These are phyloP conservation scores for Ustilago trichophora DNA, from an alignment of 1,284 basidiomycete genomes.

Conservation along the genomic window DNA sequence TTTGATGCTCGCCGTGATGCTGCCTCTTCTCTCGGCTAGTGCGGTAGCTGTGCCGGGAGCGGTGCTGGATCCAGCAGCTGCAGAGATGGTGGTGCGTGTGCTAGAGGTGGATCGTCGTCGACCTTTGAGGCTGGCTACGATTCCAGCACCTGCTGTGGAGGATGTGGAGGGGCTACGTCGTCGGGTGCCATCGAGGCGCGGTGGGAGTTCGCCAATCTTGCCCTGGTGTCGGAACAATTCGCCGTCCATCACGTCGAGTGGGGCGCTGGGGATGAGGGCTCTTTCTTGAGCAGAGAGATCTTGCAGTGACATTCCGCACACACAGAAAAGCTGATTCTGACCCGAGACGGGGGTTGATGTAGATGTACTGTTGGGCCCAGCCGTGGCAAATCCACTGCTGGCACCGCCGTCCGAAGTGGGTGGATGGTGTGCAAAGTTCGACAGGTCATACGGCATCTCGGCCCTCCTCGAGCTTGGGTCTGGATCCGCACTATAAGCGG, in stretches of 20 bases:
- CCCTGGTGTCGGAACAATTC: constrained; percentile 50
- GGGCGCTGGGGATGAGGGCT: constrained; percentile 54
- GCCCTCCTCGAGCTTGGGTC: constrained; percentile 28
- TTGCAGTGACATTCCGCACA: constrained; percentile 63
- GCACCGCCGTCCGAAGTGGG: constrained; percentile 8
- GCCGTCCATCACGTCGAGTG: constrained; percentile 46
- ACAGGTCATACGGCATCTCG: constrained; percentile 56
- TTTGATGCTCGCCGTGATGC: constrained; percentile 33
- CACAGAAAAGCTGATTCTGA: constrained; percentile 60
- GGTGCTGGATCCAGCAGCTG: not conserved
- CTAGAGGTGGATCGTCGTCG: constrained; percentile 24
- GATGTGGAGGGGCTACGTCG: constrained; percentile 16
- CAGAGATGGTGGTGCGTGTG: constrained; percentile 17
- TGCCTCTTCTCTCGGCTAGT: constrained; percentile 9
- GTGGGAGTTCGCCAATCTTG: constrained; percentile 61
- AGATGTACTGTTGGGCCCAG: constrained; percentile 19
- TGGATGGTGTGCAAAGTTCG: constrained; percentile 25
- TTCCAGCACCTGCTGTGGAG: constrained; percentile 7
- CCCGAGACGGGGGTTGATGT: constrained; percentile 51
- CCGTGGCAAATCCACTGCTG: too few relatives aligned
- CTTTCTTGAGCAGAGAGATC: constrained; percentile 59
- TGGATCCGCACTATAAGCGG: constrained; percentile 51
- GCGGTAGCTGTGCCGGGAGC: too few relatives aligned
- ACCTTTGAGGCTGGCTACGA: constrained; percentile 31
- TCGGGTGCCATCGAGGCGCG: constrained; percentile 22